phyloP scores from a whole-genome alignment of 768 basidiomycete species.

The Rhodosporidiobolus sp. region DNA sequence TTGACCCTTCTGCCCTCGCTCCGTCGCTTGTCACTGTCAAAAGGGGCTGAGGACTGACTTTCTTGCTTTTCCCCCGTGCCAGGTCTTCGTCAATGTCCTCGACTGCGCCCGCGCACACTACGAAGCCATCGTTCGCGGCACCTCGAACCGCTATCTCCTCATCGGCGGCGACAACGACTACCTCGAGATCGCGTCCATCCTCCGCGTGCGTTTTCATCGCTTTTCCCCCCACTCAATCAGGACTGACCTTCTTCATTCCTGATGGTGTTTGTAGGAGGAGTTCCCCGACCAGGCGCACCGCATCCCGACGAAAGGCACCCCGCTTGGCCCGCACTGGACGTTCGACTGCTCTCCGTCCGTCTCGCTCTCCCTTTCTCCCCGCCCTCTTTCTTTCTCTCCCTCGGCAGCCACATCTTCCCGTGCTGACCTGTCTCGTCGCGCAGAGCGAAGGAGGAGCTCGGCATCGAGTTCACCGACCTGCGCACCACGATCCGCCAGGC shows the following conservation, averaged over 20 bases:
- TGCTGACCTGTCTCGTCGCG: background rate
- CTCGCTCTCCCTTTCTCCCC: background rate
- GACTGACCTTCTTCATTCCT: background rate
- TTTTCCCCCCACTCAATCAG: background rate
- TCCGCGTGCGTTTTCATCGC: background rate
- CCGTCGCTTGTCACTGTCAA: too few relatives aligned
- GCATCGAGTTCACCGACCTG: constrained; percentile 6
- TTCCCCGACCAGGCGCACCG: constrained; percentile 12
- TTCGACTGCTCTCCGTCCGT: constrained; percentile 12
- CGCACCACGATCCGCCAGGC: background rate
- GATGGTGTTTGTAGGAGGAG: background rate
- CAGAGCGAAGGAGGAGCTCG: constrained; percentile 3
- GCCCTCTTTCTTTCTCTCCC: background rate
- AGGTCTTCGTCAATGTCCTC: constrained; percentile 14
- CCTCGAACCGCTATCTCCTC: constrained; percentile 4
- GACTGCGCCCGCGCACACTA: constrained; percentile 1
- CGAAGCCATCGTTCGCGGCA: constrained; percentile 1
- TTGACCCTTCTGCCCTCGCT: too few relatives aligned
- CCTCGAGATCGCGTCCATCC: background rate
- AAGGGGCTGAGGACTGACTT: too few relatives aligned
- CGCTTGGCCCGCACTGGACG: constrained; percentile 1
- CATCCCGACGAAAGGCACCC: background rate
- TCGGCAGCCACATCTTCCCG: background rate
- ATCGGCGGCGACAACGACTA: constrained; percentile 15
- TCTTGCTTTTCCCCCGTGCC: background rate